Evolutionary conservation across 257 asterid genomes (phyloP).

Genomic region (Schizonepeta tenuifolia): DNA sequence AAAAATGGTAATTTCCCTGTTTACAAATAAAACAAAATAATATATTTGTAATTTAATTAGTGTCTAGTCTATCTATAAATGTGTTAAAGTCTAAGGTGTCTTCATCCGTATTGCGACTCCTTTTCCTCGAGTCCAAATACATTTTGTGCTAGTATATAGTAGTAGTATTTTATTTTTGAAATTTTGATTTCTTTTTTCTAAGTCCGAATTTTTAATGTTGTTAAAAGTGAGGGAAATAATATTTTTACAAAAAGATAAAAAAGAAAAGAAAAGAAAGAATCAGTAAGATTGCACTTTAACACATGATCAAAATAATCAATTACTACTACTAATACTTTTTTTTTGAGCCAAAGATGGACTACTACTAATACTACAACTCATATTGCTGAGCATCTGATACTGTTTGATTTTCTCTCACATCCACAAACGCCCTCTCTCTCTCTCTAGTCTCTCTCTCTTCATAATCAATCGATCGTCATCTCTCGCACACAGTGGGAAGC

Average conservation of each 20-base stretch:
- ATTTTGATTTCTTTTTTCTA: no score
- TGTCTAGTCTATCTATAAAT: no score
- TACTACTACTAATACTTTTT: no score
- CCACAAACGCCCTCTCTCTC: slow-evolving; percentile 15
- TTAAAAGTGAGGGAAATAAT: neutral
- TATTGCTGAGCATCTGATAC: slow-evolving; percentile 8
- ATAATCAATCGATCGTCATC: slow-evolving; percentile 8
- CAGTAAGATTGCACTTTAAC: neutral
- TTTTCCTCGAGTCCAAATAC: neutral
- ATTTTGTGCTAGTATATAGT: no score
- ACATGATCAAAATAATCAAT: slow-evolving; percentile 27
- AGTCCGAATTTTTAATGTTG: no score
- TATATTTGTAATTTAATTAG: no score
- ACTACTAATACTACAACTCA: slow-evolving; percentile 34
- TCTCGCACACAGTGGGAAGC: neutral
- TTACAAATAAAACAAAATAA: no score
- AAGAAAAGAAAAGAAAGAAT: neutral
- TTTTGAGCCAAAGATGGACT: no score
- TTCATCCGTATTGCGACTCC: neutral
- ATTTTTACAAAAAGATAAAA: neutral
- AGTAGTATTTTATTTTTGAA: no score
- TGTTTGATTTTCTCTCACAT: slow-evolving; percentile 19
- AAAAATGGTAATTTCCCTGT: no score
- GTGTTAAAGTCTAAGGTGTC: neutral
- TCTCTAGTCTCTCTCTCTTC: slow-evolving; percentile 30